These are phyloP conservation scores for Plasmodium vinckei DNA, from an alignment of 169 alveolate genomes.

Conservation along the genomic window DNA sequence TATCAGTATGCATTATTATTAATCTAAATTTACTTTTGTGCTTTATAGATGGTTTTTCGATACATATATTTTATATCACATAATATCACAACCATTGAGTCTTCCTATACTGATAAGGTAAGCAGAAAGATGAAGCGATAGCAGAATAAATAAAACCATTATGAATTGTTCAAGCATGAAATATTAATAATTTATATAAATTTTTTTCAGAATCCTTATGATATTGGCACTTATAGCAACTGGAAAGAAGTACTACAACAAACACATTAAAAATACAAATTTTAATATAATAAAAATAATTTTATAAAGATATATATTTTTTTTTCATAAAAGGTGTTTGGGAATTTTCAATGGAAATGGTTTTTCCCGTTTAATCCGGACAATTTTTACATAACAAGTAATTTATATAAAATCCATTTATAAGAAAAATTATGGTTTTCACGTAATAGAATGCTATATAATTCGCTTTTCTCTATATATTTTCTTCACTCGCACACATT, in stretches of 20 bases:
- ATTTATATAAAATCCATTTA: not conserved
- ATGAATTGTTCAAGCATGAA: not conserved
- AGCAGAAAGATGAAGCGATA: not conserved
- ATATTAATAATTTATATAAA: not conserved
- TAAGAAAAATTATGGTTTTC: too few species aligned
- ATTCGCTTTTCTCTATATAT: not conserved
- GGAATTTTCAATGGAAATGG: constrained; percentile 66
- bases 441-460: too few species aligned
- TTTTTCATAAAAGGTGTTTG: constrained; percentile 42
- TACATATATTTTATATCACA: constrained; percentile 52
- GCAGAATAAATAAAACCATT: not conserved
- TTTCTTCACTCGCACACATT: not conserved
- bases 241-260: constrained; percentile 34
- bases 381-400: constrained; percentile 26
- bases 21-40: not conserved
- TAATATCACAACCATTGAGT: constrained; percentile 47
- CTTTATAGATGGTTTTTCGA: constrained; percentile 47
- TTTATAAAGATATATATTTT: not conserved
- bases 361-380: constrained; percentile 56
- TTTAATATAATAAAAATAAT: too few species aligned
- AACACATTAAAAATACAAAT: not conserved
- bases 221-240: constrained; percentile 49
- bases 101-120: constrained; percentile 57
- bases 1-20: not conserved
- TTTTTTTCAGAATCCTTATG: constrained; percentile 63